Conservation (phyloP, 2,329 filamentous ascomycete genomes). For the Sporothrix pallida region DNA sequence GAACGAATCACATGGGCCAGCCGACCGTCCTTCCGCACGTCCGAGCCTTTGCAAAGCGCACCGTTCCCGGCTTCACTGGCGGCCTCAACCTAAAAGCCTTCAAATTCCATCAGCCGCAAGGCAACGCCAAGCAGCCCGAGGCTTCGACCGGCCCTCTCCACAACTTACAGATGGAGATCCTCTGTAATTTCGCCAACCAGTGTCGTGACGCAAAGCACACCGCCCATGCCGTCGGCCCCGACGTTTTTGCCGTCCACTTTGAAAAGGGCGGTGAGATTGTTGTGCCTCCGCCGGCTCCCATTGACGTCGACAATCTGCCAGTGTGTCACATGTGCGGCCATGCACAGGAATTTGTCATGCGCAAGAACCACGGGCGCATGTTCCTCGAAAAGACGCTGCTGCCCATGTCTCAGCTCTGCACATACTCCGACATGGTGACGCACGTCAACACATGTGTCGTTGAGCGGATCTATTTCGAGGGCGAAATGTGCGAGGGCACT, state of each 20-base stretch:
- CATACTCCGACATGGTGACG: constrained; percentile 32
- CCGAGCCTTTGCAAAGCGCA: neutral
- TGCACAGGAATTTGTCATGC: constrained; percentile 35
- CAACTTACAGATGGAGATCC: constrained; percentile 34
- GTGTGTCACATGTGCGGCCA: neutral
- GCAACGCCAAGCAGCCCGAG: constrained; percentile 16
- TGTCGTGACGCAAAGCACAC: constrained; percentile 30
- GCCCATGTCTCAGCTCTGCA: constrained; percentile 29
- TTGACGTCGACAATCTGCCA: neutral
- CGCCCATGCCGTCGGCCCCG: neutral
- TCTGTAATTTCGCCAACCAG: constrained; percentile 33
- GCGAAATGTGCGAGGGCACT: constrained; percentile 1
- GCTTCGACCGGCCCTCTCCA: constrained; percentile 32
- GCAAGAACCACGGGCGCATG: constrained; percentile 34
- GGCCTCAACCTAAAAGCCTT: constrained; percentile 3
- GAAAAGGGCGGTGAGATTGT: neutral
- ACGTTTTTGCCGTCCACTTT: no score
- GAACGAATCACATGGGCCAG: neutral
- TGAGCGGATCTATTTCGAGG: constrained; percentile 32
- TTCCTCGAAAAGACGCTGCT: constrained; percentile 36
- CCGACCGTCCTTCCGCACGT: constrained; percentile 9
- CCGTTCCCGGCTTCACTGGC: neutral
- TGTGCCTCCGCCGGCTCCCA: neutral
- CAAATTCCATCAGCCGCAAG: neutral
- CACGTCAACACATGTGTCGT: constrained; percentile 34